Base-by-base conservation (phyloP, 202 grass and related monocot genomes). In the Carex arenaria region DNA sequence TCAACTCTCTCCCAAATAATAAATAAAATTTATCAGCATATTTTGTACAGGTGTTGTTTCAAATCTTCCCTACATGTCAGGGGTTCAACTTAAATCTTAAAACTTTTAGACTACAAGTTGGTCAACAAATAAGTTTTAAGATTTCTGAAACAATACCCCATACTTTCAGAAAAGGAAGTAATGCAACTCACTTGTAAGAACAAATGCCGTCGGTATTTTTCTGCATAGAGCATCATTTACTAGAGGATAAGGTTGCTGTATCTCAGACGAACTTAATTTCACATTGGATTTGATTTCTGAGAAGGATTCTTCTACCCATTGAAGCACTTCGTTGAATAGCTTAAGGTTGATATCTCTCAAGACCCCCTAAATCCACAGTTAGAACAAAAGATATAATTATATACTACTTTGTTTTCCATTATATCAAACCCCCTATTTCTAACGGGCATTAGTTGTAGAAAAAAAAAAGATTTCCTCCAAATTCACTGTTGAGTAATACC, bases 321-420 rank as follows among this genome's bases (percentile, higher is more conserved):
- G 88, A 52, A 91, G 92, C 80, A 94, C 92, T 69, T 97, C 78
- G 74, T 94, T 87, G 74, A 97, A 94, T 78, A 94, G 67, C 82
- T 89, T 92, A 53, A 94, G 85, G 73, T 92, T 92, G 81, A 94
- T 92, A 80, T 84, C 87, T 70, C 85, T 89, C 56, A 97, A 82
- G 62, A 94, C 85, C 65, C 89, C 91, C 91, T 94, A 80, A 68
- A 66, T 45, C 18, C 28, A 78, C 14, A 64, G 36, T 61, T 56
- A 59, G 38, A 38, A 79, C n/a, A 65, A 51, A 82, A 78, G 31
- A 45, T 40, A 30, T 26, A 64, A 57, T 77, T 34, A n/a, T 19
- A 36, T 26, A 28, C 17, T 77, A 77, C 34, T 54, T 75, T 28
- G 4, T 52, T 75, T 65, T 54, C 10, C 15, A 57, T n/a, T 36